Conservation (phyloP, 2,329 filamentous ascomycete species). For the Ophiostoma pallidulum region DNA sequence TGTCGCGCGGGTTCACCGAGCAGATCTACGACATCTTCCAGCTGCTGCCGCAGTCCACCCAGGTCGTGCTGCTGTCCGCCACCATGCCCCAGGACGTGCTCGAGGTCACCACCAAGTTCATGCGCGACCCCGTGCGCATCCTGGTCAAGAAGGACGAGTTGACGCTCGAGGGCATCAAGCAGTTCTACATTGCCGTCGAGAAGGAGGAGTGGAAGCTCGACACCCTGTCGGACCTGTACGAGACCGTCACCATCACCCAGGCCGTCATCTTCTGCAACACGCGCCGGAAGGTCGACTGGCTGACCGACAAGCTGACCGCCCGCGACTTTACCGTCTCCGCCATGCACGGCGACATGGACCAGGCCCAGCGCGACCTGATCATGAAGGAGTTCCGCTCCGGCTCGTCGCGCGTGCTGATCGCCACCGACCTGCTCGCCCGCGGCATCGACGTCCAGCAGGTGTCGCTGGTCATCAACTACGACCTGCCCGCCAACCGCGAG, state of each 20-base stretch:
- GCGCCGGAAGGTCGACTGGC: slow-evolving; percentile 99
- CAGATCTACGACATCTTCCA: slow-evolving; percentile 99
- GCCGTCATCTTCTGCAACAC: slow-evolving; percentile 99
- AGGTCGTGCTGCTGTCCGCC: slow-evolving; percentile 95
- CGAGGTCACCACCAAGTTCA: slow-evolving; percentile 99
- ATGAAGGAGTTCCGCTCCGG: slow-evolving; percentile 99
- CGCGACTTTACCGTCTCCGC: slow-evolving; percentile 99
- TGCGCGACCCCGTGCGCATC: slow-evolving; percentile 98
- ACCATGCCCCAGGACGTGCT: slow-evolving; percentile 99
- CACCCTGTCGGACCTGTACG: slow-evolving; percentile 96
- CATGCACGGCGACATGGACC: slow-evolving; percentile 99
- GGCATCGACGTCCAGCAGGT: slow-evolving; percentile 99
- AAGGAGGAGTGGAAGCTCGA: slow-evolving; percentile 99
- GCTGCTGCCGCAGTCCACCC: slow-evolving; percentile 92
- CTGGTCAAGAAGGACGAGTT: slow-evolving; percentile 99
- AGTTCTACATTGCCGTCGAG: slow-evolving; percentile 99
- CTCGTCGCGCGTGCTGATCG: slow-evolving; percentile 95
- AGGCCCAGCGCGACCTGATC: slow-evolving; percentile 94
- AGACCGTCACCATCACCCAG: slow-evolving; percentile 98
- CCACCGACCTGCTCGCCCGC: slow-evolving; percentile 94
- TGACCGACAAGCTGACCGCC: slow-evolving; percentile 96
- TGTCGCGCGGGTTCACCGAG: slow-evolving; percentile 98
- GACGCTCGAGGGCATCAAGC: slow-evolving; percentile 99
- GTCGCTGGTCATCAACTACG: slow-evolving; percentile 99
- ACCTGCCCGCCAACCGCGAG: slow-evolving; percentile 96